Conservation (phyloP, 2,329 filamentous ascomycete genomes). For the Hymenoscyphus fraxineus region DNA sequence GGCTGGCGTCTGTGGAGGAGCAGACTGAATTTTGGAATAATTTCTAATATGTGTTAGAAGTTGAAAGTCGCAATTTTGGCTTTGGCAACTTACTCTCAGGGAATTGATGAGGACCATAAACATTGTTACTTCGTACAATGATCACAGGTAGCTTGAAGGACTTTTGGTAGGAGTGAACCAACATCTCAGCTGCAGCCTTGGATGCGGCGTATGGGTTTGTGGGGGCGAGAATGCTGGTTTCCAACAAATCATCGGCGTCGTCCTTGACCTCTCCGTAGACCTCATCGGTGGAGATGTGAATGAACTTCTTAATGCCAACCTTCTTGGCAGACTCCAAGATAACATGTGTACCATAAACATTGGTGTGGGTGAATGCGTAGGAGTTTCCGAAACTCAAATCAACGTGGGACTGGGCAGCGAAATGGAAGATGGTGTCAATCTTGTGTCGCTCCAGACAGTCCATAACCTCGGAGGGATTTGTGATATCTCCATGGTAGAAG, state of each 20-base stretch:
- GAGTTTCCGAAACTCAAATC: slow-evolving; percentile 80
- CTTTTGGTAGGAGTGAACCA: slow-evolving; percentile 82
- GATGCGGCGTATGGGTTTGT: slow-evolving; percentile 80
- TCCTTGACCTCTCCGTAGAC: slow-evolving; percentile 78
- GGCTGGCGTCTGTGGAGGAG: slow-evolving; percentile 63
- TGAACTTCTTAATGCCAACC: slow-evolving; percentile 66
- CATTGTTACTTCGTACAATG: slow-evolving; percentile 79
- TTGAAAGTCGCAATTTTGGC: neutral
- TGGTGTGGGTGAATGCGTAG: slow-evolving; percentile 75
- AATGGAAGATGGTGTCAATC: slow-evolving; percentile 79
- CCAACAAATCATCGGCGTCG: slow-evolving; percentile 66
- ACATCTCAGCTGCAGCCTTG: slow-evolving; percentile 80
- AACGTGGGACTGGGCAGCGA: slow-evolving; percentile 82
- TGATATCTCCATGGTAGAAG: slow-evolving; percentile 78
- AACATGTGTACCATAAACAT: slow-evolving; percentile 81
- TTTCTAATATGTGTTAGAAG: slow-evolving; percentile 50
- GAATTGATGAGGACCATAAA: slow-evolving; percentile 81
- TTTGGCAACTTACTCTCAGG: slow-evolving; percentile 65
- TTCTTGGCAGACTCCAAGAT: slow-evolving; percentile 73
- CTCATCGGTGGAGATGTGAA: slow-evolving; percentile 82
- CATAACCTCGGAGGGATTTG: slow-evolving; percentile 64
- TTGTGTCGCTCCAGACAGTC: slow-evolving; percentile 66
- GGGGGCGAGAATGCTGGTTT: slow-evolving; percentile 70
- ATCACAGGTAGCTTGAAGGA: slow-evolving; percentile 78
- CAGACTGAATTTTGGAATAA: slow-evolving; percentile 78